Evolutionary conservation across 345 rosid species (phyloP).

Genomic region (Syzygium jambos): DNA sequence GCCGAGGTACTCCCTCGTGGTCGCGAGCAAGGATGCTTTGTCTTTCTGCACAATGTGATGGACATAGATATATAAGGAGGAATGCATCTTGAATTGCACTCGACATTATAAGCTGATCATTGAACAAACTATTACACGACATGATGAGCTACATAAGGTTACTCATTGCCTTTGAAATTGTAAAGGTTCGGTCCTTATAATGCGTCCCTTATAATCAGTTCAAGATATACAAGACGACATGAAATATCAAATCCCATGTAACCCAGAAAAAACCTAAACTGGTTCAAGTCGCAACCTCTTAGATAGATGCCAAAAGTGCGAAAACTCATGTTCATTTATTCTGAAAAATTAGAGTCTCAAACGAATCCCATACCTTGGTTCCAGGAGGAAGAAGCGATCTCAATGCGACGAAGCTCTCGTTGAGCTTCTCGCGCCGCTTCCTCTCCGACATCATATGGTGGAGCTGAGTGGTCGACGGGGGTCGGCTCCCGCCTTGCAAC

Average conservation of each 20-base stretch:
- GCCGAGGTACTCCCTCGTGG: constrained; percentile 44
- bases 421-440: constrained; percentile 82
- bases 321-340: background rate
- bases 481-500: constrained; percentile 13
- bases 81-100: background rate
- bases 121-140: background rate
- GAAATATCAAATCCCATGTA: background rate
- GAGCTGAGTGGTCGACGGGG: constrained; percentile 38
- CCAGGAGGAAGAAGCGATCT: constrained; percentile 73
- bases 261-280: background rate
- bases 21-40: constrained; percentile 56
- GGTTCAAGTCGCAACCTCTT: background rate
- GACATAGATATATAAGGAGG: background rate
- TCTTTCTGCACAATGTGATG: constrained; percentile 34
- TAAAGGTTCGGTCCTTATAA: background rate
- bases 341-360: background rate
- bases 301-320: too few relatives aligned
- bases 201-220: background rate
- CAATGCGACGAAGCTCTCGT: constrained; percentile 65
- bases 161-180: background rate
- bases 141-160: background rate
- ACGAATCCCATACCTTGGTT: constrained; percentile 41
- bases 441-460: constrained; percentile 92
- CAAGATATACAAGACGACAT: background rate
- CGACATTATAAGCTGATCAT: background rate